These are phyloP conservation scores for Eucalyptus erythrocorys DNA, from an alignment of 345 rosid genomes.

Conservation along the genomic window DNA sequence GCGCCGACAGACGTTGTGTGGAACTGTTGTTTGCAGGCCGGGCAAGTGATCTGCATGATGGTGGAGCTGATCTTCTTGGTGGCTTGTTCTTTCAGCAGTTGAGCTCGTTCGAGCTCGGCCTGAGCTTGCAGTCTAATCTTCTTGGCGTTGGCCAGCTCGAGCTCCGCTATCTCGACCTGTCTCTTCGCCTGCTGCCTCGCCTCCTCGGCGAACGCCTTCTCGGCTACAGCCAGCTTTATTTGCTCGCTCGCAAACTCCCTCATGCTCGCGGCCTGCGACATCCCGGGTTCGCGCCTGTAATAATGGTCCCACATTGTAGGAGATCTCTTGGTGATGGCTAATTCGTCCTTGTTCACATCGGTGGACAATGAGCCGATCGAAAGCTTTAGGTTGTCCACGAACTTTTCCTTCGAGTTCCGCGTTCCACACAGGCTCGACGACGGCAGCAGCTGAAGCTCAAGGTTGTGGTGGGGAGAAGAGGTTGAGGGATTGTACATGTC, in stretches of 20 bases:
- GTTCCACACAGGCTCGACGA: neutral
- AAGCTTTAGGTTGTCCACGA: slow-evolving; percentile 39
- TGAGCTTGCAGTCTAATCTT: slow-evolving; percentile 66
- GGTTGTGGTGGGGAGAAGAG: slow-evolving; percentile 12
- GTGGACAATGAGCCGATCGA: slow-evolving; percentile 38
- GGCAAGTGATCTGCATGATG: slow-evolving; percentile 66
- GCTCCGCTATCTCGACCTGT: slow-evolving; percentile 72
- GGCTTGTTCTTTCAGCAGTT: slow-evolving; percentile 47
- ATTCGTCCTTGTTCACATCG: neutral
- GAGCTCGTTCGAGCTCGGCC: slow-evolving; percentile 58
- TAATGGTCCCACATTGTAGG: neutral
- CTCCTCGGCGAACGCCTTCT: slow-evolving; percentile 51
- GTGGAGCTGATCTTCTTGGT: slow-evolving; percentile 52
- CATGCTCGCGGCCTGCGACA: neutral
- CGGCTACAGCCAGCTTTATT: slow-evolving; percentile 42
- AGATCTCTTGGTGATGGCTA: neutral
- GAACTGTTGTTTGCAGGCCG: slow-evolving; percentile 54
- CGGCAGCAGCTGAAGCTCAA: slow-evolving; percentile 49
- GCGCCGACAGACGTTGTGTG: slow-evolving; percentile 10
- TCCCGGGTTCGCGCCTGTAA: neutral
- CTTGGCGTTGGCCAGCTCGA: slow-evolving; percentile 72
- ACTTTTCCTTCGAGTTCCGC: slow-evolving; percentile 3
- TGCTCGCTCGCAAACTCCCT: slow-evolving; percentile 19
- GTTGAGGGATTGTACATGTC: neutral
- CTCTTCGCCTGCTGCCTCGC: slow-evolving; percentile 55